Percentiles rank a stretch among this genome's conserved stretches.
Conservation (phyloP, 2,329 filamentous ascomycete species). For the Exophiala mesophila region DNA sequence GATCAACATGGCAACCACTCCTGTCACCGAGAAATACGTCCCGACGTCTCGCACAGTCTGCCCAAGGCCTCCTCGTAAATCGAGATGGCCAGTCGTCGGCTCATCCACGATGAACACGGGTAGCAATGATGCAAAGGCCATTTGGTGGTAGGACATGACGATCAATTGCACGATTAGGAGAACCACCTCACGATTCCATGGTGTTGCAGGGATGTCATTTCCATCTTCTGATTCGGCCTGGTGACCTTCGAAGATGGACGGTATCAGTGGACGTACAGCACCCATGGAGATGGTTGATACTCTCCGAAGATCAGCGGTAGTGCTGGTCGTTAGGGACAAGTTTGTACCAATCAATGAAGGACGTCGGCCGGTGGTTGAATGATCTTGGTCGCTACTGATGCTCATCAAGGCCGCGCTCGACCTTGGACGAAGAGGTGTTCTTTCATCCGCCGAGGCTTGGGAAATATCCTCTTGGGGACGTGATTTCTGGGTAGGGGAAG, state of each 20-base stretch:
- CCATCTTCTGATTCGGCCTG: background rate
- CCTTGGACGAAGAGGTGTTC: conserved; percentile 2
- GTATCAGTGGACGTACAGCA: background rate
- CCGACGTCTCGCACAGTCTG: conserved; percentile 59
- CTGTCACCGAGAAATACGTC: conserved; percentile 56
- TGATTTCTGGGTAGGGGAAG: background rate
- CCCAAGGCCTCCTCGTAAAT: conserved; percentile 52
- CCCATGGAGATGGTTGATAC: conserved; percentile 2
- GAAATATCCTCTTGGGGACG: background rate
- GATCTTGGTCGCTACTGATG: background rate
- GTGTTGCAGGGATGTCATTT: background rate
- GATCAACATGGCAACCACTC: conserved; percentile 54
- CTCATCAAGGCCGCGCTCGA: background rate
- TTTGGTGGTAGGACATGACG: conserved; percentile 43
- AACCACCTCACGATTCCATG: conserved; percentile 2
- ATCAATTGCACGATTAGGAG: conserved; percentile 22
- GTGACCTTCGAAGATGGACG: background rate
- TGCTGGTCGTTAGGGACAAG: conserved; percentile 4
- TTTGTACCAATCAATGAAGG: conserved; percentile 1
- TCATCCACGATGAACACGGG: conserved; percentile 41
- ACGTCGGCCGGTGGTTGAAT: background rate
- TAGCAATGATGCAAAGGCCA: conserved; percentile 41
- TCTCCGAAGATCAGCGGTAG: conserved; percentile 6
- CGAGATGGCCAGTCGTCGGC: conserved; percentile 20
- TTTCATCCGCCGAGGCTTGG: conserved; percentile 1